phyloP scores from a whole-genome alignment of 352 stramenopile genomes.

The Pythium guiyangense region DNA sequence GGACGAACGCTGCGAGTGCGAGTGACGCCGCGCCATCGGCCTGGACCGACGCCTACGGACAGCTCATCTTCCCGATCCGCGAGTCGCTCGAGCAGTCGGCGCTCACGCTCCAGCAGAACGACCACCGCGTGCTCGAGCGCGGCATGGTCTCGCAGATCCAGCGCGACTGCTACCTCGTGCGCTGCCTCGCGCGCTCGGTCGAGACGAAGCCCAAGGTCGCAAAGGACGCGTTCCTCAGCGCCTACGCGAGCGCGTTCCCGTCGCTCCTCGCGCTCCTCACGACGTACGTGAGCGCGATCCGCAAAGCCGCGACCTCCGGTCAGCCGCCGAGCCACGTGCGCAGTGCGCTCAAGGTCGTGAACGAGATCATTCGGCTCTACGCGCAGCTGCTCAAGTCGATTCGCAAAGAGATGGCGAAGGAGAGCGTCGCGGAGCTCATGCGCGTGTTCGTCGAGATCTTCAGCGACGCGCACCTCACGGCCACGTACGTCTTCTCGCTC shows the following conservation, averaged over 20 bases:
- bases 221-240: slow-evolving; percentile 68
- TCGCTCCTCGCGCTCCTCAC: slow-evolving; percentile 59
- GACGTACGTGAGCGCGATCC: slow-evolving; percentile 63
- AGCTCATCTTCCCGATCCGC: slow-evolving; percentile 59
- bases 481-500: slow-evolving; percentile 35
- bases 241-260: slow-evolving; percentile 53
- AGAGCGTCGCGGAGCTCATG: slow-evolving; percentile 66
- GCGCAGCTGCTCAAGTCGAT: slow-evolving; percentile 76
- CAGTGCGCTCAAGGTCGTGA: slow-evolving; percentile 67
- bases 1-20: not conserved
- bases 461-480: slow-evolving; percentile 59
- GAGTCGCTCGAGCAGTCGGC: slow-evolving; percentile 69
- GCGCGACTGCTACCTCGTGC: slow-evolving; percentile 67
- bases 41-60: slow-evolving; percentile 55
- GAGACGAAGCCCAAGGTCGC: slow-evolving; percentile 73
- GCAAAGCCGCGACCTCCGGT: slow-evolving; percentile 31
- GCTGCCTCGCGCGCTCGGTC: slow-evolving; percentile 58
- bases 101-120: slow-evolving; percentile 66
- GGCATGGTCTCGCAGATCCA: slow-evolving; percentile 62
- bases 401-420: slow-evolving; percentile 80
- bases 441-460: slow-evolving; percentile 79
- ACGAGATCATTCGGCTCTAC: slow-evolving; percentile 75
- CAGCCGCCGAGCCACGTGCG: slow-evolving; percentile 40
- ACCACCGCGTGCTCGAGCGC: slow-evolving; percentile 58
- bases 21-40: slow-evolving; percentile 13